These are phyloP conservation scores for Yarrowia sp. DNA, from an alignment of 805 yeast genomes.

Conservation along the genomic window DNA sequence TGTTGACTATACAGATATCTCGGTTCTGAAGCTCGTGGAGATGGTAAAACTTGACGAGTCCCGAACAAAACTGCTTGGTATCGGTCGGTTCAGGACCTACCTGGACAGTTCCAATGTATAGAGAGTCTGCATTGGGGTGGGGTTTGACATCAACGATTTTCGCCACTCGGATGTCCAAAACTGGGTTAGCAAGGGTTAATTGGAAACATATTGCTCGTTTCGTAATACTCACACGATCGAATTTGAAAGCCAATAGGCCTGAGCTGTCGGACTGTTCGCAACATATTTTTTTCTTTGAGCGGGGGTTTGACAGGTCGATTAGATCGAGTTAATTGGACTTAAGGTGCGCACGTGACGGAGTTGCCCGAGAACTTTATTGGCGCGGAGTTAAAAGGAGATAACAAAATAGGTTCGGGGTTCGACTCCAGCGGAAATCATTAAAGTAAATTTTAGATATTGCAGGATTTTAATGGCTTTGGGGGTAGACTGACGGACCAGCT, in stretches of 20 bases:
- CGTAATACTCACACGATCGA: not conserved
- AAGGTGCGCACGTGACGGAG: no score
- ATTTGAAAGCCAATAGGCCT: not conserved
- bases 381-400: no score
- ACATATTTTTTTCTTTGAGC: not conserved
- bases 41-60: not conserved
- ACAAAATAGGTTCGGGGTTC: no score
- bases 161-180: slow-evolving; percentile 18
- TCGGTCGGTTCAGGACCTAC: not conserved
- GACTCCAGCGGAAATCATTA: no score
- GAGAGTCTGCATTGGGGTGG: slow-evolving; percentile 24
- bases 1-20: slow-evolving; percentile 1
- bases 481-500: no score
- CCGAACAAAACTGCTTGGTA: slow-evolving; percentile 11
- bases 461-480: no score
- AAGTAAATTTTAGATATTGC: no score
- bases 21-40: slow-evolving; percentile 3
- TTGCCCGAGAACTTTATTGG: no score
- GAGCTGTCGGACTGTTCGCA: not conserved
- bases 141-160: not conserved
- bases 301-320: no score
- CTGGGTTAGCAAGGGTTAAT: not conserved
- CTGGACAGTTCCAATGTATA: slow-evolving; percentile 18
- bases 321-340: no score
- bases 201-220: no score